phyloP scores from a whole-genome alignment of 495 filamentous ascomycete genomes.

The Xylaria acuta region DNA sequence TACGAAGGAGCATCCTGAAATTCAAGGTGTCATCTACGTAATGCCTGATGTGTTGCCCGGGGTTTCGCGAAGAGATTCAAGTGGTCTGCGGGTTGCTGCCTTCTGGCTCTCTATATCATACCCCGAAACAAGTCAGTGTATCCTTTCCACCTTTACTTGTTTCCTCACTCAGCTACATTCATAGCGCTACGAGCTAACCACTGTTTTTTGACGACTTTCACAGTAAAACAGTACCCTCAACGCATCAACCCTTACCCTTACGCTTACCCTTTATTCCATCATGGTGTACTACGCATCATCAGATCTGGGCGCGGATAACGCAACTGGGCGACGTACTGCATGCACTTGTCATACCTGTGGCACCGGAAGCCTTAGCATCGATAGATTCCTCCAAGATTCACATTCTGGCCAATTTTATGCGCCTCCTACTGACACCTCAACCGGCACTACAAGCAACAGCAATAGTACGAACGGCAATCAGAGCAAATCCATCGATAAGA shows the following conservation, averaged over 20 bases:
- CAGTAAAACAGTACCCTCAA: neutral
- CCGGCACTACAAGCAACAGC: neutral
- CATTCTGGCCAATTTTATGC: neutral
- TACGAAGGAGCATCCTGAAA: neutral
- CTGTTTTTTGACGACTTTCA: neutral
- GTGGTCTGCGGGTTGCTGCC: neutral
- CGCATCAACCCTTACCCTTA: neutral
- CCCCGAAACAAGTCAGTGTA: neutral
- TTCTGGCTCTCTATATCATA: constrained; percentile 1
- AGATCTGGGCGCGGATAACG: no score
- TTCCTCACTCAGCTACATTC: neutral
- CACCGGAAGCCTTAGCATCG: neutral
- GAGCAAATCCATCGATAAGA: neutral
- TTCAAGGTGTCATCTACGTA: neutral
- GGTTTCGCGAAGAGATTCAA: neutral
- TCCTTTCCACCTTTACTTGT: neutral
- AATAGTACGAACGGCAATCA: neutral
- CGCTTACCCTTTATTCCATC: neutral
- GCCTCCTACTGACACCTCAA: neutral
- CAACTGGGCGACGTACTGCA: neutral
- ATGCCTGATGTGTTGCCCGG: neutral
- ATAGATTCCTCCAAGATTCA: neutral
- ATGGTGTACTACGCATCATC: neutral
- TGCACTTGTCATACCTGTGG: neutral
- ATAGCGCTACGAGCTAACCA: neutral